Evolutionary conservation across 1,284 basidiomycete species (phyloP).

Genomic region (Cryptococcus sp.): DNA sequence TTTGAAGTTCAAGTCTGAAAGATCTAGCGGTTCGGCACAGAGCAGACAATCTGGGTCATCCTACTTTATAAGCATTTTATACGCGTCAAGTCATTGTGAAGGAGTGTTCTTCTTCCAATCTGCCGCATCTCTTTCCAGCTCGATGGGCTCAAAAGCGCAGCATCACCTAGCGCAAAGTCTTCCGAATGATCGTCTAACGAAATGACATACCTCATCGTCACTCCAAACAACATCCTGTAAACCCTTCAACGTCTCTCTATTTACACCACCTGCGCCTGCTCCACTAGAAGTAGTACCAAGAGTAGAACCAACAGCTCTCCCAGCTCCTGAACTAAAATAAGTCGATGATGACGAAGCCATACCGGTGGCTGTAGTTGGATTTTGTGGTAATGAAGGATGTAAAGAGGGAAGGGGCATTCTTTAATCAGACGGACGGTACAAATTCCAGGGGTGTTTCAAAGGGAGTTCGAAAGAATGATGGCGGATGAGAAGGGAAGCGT

Average conservation of each 20-base stretch:
- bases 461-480: too few relatives aligned
- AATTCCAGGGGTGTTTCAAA: too few relatives aligned
- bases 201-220: conserved; percentile 69
- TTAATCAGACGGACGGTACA: too few relatives aligned
- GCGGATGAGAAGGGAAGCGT: too few relatives aligned
- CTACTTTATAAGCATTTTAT: conserved; percentile 49
- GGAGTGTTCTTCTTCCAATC: not conserved
- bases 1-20: conserved; percentile 98
- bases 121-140: not conserved
- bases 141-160: too few relatives aligned
- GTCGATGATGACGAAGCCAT: not conserved
- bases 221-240: conserved; percentile 98
- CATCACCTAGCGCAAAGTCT: too few relatives aligned
- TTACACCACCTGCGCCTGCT: conserved; percentile 36
- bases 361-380: conserved; percentile 43
- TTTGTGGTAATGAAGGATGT: conserved; percentile 39
- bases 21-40: conserved; percentile 97
- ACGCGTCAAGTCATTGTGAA: not conserved
- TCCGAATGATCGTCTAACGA: too few relatives aligned
- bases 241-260: conserved; percentile 51
- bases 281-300: conserved; percentile 17
- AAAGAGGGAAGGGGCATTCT: conserved; percentile 17
- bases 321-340: conserved; percentile 8
- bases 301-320: conserved; percentile 12
- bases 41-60: conserved; percentile 98